Conservation (phyloP, 768 basidiomycete genomes). For the Calocybe cyanea region DNA sequence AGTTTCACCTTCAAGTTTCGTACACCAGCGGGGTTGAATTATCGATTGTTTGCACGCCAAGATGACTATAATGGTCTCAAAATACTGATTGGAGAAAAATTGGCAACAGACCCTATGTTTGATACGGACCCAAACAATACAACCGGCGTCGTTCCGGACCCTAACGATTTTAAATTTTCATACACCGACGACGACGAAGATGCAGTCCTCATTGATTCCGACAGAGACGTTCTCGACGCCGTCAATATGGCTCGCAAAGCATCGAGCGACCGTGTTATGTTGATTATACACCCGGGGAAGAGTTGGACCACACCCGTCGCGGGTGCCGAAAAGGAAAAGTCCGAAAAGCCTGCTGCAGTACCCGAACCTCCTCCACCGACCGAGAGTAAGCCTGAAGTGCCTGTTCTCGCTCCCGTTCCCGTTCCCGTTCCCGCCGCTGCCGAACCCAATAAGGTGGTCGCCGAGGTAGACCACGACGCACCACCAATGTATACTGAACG, state of each 20-base stretch:
- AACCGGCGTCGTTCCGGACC: not conserved
- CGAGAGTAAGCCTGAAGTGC: not conserved
- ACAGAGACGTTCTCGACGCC: conserved; percentile 3
- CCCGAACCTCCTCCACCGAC: not conserved
- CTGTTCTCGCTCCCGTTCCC: too few relatives aligned
- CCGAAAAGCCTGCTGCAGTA: not conserved
- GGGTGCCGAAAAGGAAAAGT: not conserved
- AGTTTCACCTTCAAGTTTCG: conserved; percentile 5
- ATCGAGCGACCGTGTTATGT: conserved; percentile 2
- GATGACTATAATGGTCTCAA: conserved; percentile 2
- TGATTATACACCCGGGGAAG: not conserved
- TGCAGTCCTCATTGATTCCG: conserved; percentile 1
- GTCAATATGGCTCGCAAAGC: not conserved
- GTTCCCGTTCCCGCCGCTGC: not conserved
- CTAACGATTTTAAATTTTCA: conserved; percentile 1
- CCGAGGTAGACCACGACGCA: not conserved
- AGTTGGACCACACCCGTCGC: not conserved
- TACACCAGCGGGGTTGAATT: conserved; percentile 1
- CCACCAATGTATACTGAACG: conserved; percentile 5
- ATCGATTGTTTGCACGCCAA: conserved; percentile 3
- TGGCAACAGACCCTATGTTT: conserved; percentile 3
- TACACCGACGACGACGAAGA: conserved; percentile 7
- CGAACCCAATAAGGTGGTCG: not conserved
- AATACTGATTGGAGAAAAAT: not conserved
- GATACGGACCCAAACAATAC: not conserved